Evolutionary conservation across 768 basidiomycete species (phyloP), one percentile per base, ranked within the genome.

Genomic region (Lactarius evosmus): DNA sequence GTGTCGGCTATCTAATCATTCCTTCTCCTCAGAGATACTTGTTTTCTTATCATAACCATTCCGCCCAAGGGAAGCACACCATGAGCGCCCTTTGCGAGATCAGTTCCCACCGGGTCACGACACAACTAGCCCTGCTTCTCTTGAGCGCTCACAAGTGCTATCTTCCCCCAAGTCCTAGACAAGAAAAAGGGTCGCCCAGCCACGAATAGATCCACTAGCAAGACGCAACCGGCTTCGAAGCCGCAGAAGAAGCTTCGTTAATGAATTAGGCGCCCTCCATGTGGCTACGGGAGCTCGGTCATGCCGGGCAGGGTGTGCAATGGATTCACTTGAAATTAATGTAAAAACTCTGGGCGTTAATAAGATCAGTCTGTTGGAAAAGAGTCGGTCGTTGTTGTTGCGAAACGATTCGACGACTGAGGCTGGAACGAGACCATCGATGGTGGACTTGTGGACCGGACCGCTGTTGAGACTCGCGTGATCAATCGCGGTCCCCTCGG

Each of bases 21-120:
- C 67, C 29, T 40, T 33, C n/a, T 30, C 17, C 14, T 4, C 63
- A 89, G 87, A 46, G 87, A 86, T 56, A 80, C 83, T 11, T 75
- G 76, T 67, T 76, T 90, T 44, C 81, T 76, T 19, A 86, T 90
- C 29, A 73, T 81, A 56, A 86, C 84, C 68, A 85, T 83, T 2
- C 87, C 51, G 82, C 85, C 4, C 76, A 89, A 62, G 88, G 87
- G n/a, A 79, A 83, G 4, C 78, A 86, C 27, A 81, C 88, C 40
- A 89, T 90, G 87, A 80, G 82, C 51, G 83, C 87, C 40, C 77
- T 85, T 65, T 89, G 88, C 69, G 87, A 89, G 79, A 87, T 57
- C 17, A 52, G 29, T 56, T 60, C 53, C 14, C 49, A 33, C 22
- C 27, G 54, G 44, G 16, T 40, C 56, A 14, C 41, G 29, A 22